Evolutionary conservation across 1,284 basidiomycete species (phyloP).

Genomic region (Mycocalia duriaeana): DNA sequence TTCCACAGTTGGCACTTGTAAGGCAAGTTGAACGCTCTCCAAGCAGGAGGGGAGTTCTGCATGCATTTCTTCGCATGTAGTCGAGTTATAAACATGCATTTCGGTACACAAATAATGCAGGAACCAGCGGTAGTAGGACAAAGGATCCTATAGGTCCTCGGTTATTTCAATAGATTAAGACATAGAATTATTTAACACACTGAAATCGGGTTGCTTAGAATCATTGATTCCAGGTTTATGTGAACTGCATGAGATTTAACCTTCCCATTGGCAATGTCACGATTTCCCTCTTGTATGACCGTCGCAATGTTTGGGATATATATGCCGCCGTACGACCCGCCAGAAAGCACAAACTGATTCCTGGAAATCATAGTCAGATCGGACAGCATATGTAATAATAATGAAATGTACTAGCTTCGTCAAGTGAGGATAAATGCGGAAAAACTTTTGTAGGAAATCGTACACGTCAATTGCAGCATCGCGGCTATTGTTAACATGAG

Average conservation of each 20-base stretch:
- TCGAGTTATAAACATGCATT: slow-evolving; percentile 22
- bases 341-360: slow-evolving; percentile 23
- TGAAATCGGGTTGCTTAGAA: slow-evolving; percentile 28
- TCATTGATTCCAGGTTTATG: slow-evolving; percentile 28
- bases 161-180: background rate
- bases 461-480: slow-evolving; percentile 26
- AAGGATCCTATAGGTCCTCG: slow-evolving; percentile 16
- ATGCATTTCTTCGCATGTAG: slow-evolving; percentile 20
- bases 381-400: background rate
- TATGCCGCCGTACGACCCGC: slow-evolving; percentile 29
- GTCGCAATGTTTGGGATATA: slow-evolving; percentile 30
- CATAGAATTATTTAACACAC: slow-evolving; percentile 12
- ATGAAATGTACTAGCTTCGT: slow-evolving; percentile 13
- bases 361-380: slow-evolving; percentile 9
- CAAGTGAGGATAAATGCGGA: slow-evolving; percentile 22
- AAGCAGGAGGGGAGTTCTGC: slow-evolving; percentile 20
- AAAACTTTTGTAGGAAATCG: slow-evolving; percentile 32
- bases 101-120: slow-evolving; percentile 23
- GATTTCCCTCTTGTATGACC: slow-evolving; percentile 27
- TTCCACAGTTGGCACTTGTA: slow-evolving; percentile 13
- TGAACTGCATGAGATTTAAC: slow-evolving; percentile 15
- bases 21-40: slow-evolving; percentile 21
- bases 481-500: slow-evolving; percentile 23
- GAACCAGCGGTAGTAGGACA: slow-evolving; percentile 24
- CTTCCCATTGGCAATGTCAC: slow-evolving; percentile 12